A percentile compares a stretch with the other conserved stretches of the same genome.
Evolutionary conservation across 2,329 filamentous ascomycete species (phyloP).

Genomic region (Boeremia lycopersici): DNA sequence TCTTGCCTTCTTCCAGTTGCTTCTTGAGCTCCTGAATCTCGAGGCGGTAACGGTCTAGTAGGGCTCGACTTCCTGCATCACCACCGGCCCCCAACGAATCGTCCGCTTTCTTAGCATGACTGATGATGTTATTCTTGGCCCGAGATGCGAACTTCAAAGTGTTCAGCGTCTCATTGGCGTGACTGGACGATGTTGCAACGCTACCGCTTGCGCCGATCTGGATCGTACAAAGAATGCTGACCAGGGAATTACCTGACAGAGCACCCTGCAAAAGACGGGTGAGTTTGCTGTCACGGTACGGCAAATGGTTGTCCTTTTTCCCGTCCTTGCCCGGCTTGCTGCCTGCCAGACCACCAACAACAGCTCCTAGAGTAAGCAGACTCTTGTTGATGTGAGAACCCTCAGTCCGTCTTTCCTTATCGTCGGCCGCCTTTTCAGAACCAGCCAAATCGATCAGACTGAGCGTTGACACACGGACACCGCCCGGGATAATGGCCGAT

Average conservation of each 20-base stretch:
- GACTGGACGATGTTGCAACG: constrained; percentile 71
- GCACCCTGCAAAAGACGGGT: constrained; percentile 91
- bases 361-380: constrained; percentile 89
- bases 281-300: constrained; percentile 96
- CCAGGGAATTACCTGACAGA: constrained; percentile 88
- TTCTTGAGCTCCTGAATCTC: constrained; percentile 83
- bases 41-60: constrained; percentile 90
- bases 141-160: constrained; percentile 96
- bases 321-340: constrained; percentile 79
- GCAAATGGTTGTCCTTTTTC: constrained; percentile 88
- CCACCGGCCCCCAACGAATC: constrained; percentile 79
- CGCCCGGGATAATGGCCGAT: constrained; percentile 66
- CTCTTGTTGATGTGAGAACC: constrained; percentile 99
- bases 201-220: constrained; percentile 81
- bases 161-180: constrained; percentile 88
- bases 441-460: constrained; percentile 96
- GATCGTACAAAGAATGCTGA: constrained; percentile 97
- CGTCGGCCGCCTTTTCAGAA: constrained; percentile 93
- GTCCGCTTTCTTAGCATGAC: constrained; percentile 92
- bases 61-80: constrained; percentile 82
- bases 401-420: constrained; percentile 90
- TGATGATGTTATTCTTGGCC: constrained; percentile 97
- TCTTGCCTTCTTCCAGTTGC: constrained; percentile 79
- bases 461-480: constrained; percentile 91
- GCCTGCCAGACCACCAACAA: constrained; percentile 90